A percentile compares a stretch with the other conserved stretches of the same genome.
phyloP scores from a whole-genome alignment of 352 stramenopile genomes.

The Globisporangium viniferum region DNA sequence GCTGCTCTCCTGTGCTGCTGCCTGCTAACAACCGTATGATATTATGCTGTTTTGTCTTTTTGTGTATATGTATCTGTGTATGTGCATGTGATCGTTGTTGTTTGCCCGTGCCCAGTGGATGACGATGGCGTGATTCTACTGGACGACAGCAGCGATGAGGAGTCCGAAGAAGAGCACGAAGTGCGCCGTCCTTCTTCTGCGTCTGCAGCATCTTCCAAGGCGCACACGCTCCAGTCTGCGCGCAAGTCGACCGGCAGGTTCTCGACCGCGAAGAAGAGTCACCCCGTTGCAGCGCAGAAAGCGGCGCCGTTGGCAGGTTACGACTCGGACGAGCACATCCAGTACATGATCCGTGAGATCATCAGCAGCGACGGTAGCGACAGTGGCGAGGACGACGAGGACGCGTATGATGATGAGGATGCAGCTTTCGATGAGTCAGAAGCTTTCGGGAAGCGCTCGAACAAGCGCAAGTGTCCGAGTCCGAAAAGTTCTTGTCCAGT shows the following conservation, averaged over 20 bases:
- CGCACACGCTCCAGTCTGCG: slow-evolving; percentile 2
- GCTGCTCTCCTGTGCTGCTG: not conserved
- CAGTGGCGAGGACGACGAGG: not conserved
- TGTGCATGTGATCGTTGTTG: not conserved
- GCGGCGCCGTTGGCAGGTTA: slow-evolving; percentile 2
- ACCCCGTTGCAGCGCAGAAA: slow-evolving; percentile 12
- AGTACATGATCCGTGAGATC: slow-evolving; percentile 18
- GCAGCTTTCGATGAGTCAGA: slow-evolving; percentile 6
- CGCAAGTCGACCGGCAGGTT: slow-evolving; percentile 9
- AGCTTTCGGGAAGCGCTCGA: slow-evolving; percentile 2
- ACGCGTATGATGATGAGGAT: slow-evolving; percentile 10
- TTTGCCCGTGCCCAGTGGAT: slow-evolving; percentile 13
- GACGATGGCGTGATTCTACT: slow-evolving; percentile 19
- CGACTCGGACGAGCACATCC: slow-evolving; percentile 16
- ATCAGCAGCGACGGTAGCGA: slow-evolving; percentile 10
- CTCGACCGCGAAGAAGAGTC: slow-evolving; percentile 5
- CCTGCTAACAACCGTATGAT: not conserved
- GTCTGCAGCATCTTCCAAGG: not conserved
- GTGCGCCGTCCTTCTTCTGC: not conserved
- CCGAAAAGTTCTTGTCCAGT: not conserved
- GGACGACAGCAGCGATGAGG: slow-evolving; percentile 13
- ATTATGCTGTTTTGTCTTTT: not conserved
- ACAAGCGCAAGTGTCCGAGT: slow-evolving; percentile 16
- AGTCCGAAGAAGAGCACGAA: slow-evolving; percentile 4
- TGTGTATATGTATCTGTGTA: not conserved